Percentiles rank a stretch among this genome's conserved stretches.
Evolutionary conservation across 306 rosid species (phyloP).

Genomic region (Datisca glomerata): DNA sequence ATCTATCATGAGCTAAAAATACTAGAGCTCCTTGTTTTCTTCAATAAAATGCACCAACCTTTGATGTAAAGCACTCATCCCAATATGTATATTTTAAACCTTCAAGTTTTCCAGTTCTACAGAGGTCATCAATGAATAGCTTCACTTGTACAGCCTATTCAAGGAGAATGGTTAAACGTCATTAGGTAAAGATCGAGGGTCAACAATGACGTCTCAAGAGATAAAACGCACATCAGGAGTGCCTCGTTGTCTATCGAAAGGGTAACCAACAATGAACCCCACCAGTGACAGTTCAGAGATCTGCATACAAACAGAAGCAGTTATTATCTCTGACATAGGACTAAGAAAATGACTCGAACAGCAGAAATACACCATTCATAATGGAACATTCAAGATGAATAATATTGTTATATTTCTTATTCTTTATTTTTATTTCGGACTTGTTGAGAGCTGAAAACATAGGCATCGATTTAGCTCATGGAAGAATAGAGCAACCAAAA

Average conservation of each 20-base stretch:
- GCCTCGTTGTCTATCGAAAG: slow-evolving; percentile 21
- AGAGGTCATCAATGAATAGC: slow-evolving; percentile 44
- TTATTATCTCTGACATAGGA: slow-evolving; percentile 9
- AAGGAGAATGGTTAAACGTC: slow-evolving; percentile 5
- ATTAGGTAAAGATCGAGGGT: slow-evolving; percentile 1
- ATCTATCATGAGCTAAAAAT: too few species aligned
- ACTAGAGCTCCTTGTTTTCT: too few species aligned
- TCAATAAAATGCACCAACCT: slow-evolving; percentile 28
- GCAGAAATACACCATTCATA: too few species aligned
- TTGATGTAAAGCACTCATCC: slow-evolving; percentile 78
- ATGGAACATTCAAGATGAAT: too few species aligned
- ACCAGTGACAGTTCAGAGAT: slow-evolving; percentile 41
- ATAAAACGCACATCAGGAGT: slow-evolving; percentile 29
- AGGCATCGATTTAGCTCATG: background rate
- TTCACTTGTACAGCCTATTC: slow-evolving; percentile 46
- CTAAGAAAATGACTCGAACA: too few species aligned
- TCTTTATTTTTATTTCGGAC: too few species aligned
- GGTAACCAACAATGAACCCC: slow-evolving; percentile 66
- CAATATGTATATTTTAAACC: slow-evolving; percentile 57
- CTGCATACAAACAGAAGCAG: slow-evolving; percentile 33
- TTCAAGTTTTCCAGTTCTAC: slow-evolving; percentile 36
- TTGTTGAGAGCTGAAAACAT: too few species aligned
- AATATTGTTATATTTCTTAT: too few species aligned
- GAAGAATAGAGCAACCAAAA: background rate
- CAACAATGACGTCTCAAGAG: slow-evolving; percentile 8